phyloP scores from a whole-genome alignment of 768 basidiomycete genomes.

The Phylloporus arenicola region DNA sequence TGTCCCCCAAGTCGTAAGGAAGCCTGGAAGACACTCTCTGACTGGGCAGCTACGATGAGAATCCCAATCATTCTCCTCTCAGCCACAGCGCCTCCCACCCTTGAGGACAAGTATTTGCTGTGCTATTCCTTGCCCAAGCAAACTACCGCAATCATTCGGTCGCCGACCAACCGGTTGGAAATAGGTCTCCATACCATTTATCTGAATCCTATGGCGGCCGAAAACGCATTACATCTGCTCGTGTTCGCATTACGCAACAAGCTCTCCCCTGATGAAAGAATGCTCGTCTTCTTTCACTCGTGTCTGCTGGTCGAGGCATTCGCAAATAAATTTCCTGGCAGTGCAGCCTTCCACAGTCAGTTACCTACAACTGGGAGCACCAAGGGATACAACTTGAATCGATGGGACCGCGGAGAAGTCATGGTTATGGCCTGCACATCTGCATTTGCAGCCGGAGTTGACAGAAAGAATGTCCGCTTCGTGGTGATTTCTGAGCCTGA shows the following conservation, averaged over 20 bases:
- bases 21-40: neutral
- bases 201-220: too few relatives aligned
- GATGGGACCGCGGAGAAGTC: neutral
- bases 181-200: neutral
- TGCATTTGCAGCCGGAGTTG: neutral
- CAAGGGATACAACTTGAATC: neutral
- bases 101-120: too few relatives aligned
- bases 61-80: neutral
- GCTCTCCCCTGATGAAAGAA: too few relatives aligned
- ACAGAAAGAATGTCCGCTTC: neutral
- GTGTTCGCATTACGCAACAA: too few relatives aligned
- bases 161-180: too few relatives aligned
- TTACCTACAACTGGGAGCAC: neutral
- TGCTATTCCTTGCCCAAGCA: too few relatives aligned
- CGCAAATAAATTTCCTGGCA: neutral
- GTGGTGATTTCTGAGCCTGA: neutral
- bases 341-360: too few relatives aligned
- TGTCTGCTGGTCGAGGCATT: too few relatives aligned
- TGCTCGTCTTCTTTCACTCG: neutral
- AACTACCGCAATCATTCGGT: too few relatives aligned
- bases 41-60: neutral
- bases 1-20: neutral
- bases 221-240: too few relatives aligned
- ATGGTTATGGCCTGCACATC: slow-evolving; percentile 5
- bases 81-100: neutral